Conservation (phyloP, 2,329 filamentous ascomycete species). For the Neofusicoccum sp. region DNA sequence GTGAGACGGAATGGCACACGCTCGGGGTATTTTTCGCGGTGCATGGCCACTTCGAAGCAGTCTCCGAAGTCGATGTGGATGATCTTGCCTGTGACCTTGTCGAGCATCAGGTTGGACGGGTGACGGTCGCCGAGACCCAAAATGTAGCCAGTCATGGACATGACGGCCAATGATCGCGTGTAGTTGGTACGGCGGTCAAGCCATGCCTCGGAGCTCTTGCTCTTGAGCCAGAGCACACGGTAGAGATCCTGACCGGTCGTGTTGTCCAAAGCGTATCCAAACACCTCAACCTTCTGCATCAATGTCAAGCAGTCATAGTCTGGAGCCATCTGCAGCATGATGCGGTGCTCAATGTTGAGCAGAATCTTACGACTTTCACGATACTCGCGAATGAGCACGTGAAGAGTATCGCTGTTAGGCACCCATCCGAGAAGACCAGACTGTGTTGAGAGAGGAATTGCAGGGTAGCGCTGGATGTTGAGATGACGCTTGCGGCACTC, state of each 20-base stretch:
- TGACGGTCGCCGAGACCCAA: conserved; percentile 94
- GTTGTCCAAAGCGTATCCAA: conserved; percentile 98
- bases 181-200: conserved; percentile 98
- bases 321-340: conserved; percentile 99
- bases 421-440: conserved; percentile 96
- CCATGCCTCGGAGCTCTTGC: conserved; percentile 97
- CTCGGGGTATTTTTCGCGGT: conserved; percentile 98
- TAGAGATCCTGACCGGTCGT: conserved; percentile 98
- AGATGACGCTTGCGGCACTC: conserved; percentile 97
- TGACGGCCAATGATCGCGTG: conserved; percentile 93
- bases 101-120: conserved; percentile 96
- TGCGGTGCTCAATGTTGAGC: conserved; percentile 98
- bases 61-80: conserved; percentile 99
- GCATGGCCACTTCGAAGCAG: conserved; percentile 99
- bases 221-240: conserved; percentile 97
- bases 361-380: conserved; percentile 96
- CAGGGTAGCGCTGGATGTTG: conserved; percentile 92
- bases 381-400: conserved; percentile 96
- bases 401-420: conserved; percentile 94
- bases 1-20: conserved; percentile 96
- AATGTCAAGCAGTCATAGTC: conserved; percentile 98
- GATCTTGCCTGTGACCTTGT: conserved; percentile 93
- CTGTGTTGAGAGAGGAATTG: conserved; percentile 95
- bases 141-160: conserved; percentile 99
- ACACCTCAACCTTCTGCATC: conserved; percentile 99